Evolutionary conservation across 1,284 basidiomycete genomes (phyloP).

Genomic region (Rhizopogon parksii): DNA sequence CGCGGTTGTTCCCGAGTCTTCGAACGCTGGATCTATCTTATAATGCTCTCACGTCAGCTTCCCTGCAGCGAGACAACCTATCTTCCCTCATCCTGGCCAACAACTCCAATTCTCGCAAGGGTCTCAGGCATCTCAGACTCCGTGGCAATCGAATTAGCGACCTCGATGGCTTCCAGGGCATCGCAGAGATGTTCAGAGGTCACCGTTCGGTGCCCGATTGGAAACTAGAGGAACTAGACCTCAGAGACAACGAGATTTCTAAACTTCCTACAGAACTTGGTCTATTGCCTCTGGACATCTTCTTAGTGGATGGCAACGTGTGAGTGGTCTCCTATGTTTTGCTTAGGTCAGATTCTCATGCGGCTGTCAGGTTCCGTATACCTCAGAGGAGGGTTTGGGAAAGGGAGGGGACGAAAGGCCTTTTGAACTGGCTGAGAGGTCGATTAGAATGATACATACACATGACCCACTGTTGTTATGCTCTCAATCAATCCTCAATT

Average conservation of each 20-base stretch:
- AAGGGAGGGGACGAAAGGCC: conserved; percentile 73
- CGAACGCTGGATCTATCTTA: conserved; percentile 66
- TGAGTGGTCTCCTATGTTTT: conserved; percentile 35
- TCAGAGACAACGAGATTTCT: conserved; percentile 70
- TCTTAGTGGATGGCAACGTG: conserved; percentile 79
- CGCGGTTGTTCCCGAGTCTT: conserved; percentile 61
- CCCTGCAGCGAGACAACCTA: conserved; percentile 42
- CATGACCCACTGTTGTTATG: too few species aligned
- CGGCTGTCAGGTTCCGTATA: conserved; percentile 58
- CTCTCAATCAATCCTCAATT: too few species aligned
- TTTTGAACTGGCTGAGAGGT: conserved; percentile 67
- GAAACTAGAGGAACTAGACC: conserved; percentile 72
- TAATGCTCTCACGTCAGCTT: conserved; percentile 52
- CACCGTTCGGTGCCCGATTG: conserved; percentile 56
- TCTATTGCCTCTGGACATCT: conserved; percentile 65
- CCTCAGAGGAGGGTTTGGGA: conserved; percentile 75
- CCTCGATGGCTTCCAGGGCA: conserved; percentile 52
- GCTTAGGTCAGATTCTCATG: neutral
- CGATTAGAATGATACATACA: conserved; percentile 46
- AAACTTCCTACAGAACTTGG: conserved; percentile 64
- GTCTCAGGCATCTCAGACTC: conserved; percentile 52
- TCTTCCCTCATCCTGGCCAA: conserved; percentile 41
- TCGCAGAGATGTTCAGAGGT: conserved; percentile 58
- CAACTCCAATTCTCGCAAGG: neutral
- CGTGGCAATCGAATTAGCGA: conserved; percentile 58